Evolutionary conservation across 1,284 basidiomycete species (phyloP), one percentile per base, ranked within the genome.

Genomic region (Phlebopus sp.): DNA sequence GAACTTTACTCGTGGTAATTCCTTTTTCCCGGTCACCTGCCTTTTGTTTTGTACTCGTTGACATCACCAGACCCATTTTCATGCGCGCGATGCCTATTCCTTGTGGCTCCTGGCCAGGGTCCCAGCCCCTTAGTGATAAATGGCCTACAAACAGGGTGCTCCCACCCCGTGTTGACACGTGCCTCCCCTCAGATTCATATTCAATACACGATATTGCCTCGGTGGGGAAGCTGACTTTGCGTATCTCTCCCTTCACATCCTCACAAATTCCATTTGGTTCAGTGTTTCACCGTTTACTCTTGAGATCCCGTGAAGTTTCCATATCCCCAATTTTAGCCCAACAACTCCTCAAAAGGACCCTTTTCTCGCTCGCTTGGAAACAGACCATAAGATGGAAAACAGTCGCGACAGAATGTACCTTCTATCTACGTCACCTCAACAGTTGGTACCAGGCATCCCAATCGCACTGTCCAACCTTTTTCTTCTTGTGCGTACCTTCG

Each of bases 41-140:
- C 37, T 37, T 5, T 37, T 13, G 17, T 4, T 37, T n/a, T 7
- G 8, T 45, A n/a, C 27, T 27, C 17, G 27, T 14, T 9, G n/a
- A 30, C 21, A 36, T 30, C 35, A 37, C 29, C 81, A 81, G 1
- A 78, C 78, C 5, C 77, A 0, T 72, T 82, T 49, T 77, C 81
- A n/a, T 81, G 79, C 18, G 13, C 17, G 19, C 6, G 17, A 11
- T 5, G 19, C 36, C 13, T 8, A 37, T 11, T 14, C 8, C 36
- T 19, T 11, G 15, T 8, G 23, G 13, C 27, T 29, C 5, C 27
- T 29, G 4, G 27, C 27, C 27, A 29, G 27, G 10, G 8, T 21
- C 17, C 9, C 5, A 6, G 7, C 8, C 17, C 14, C 5, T 23
- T 14, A 25, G 13, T n/a, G 14, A 15, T 38, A 14, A n/a, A 8